Base-by-base conservation (phyloP, 2,329 filamentous ascomycete genomes). In the Neonectria coccinea region DNA sequence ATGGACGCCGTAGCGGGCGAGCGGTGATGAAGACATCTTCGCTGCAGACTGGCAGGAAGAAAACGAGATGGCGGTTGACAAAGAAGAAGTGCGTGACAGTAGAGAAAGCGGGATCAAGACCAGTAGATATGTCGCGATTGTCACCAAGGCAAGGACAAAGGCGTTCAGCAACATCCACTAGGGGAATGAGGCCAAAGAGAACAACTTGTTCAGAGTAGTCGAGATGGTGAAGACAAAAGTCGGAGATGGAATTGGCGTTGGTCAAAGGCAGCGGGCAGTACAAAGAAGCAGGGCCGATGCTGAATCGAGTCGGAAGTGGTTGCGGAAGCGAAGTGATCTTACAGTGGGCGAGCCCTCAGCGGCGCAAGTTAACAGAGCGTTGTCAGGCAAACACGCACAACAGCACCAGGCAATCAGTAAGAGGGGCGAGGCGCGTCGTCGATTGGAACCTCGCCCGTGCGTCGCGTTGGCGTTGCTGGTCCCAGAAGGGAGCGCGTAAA, bases 361-460 rank as follows among this genome's bases (percentile, higher is more conserved):
- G 27, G 44, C 18, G 36, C 31, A 16, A 54, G 8, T 44, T 12
- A 50, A 45, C 11, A 41, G 18, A 53, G 54, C 22, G 29, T 36
- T n/a, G 31, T 53, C 29, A 18, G 33, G 39, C 25, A 27, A 29
- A 25, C 36, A 22, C 39, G 29, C 18, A 45, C 45, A 39, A 44
- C 8, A 22, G 14, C 14, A 39, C 20, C 31, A 29, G n/a, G 42
- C 18, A 36, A 56, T 20, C 25, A 31, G n/a, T 20, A 51, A 52
- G 33, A 59, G 56, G 56, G 39, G 48, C 56, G 47, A 53, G 39
- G 56, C 56, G 56, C 56, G 56, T 59, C 39, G 33, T 59, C 29
- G 27, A 25, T 39, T 22, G 20, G 39, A 45, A 45, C 31, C 48
- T 60, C 41, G 57, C 42, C 45, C 42, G 33, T 25, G 52, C n/a